These are phyloP conservation scores for Ilex asprella DNA, from an alignment of 257 asterid genomes.

Conservation along the genomic window DNA sequence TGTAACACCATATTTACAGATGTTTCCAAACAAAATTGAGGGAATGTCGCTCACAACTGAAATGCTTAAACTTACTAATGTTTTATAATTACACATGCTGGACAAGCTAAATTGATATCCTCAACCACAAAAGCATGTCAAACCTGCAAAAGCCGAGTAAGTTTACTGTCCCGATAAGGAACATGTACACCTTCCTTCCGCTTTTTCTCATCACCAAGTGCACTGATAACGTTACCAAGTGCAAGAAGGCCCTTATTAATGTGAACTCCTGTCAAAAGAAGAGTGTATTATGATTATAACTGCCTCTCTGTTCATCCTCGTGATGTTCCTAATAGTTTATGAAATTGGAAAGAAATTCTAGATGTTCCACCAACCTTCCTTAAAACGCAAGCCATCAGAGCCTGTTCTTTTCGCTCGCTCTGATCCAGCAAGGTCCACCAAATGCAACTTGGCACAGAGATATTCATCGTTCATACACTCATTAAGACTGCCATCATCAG, in stretches of 20 bases:
- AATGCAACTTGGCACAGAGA: conserved; percentile 96
- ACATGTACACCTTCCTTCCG: conserved; percentile 94
- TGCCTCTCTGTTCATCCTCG: too few relatives aligned
- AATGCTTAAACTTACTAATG: not conserved
- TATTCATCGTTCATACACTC: conserved; percentile 85
- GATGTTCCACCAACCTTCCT: conserved; percentile 57
- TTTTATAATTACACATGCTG: not conserved
- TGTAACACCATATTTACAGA: too few relatives aligned
- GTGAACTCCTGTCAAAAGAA: conserved; percentile 72
- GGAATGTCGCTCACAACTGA: too few relatives aligned
- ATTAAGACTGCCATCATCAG: conserved; percentile 40
- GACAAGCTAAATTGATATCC: not conserved
- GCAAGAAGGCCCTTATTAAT: conserved; percentile 98
- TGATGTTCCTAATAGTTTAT: too few relatives aligned
- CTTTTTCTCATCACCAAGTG: conserved; percentile 97
- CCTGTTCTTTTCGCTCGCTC: conserved; percentile 99
- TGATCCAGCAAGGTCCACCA: conserved; percentile 99
- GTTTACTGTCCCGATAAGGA: conserved; percentile 98
- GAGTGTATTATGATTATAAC: conserved; percentile 4
- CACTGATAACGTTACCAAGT: conserved; percentile 96
- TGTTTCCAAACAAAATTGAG: not conserved
- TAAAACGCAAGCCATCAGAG: conserved; percentile 95
- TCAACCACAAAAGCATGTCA: conserved; percentile 11
- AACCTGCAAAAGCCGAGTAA: conserved; percentile 97
- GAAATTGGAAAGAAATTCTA: too few relatives aligned